Evolutionary conservation across 805 yeast genomes (phyloP), one percentile per base, ranked within the genome.

Genomic region (Starmerella khaoyaiensis): DNA sequence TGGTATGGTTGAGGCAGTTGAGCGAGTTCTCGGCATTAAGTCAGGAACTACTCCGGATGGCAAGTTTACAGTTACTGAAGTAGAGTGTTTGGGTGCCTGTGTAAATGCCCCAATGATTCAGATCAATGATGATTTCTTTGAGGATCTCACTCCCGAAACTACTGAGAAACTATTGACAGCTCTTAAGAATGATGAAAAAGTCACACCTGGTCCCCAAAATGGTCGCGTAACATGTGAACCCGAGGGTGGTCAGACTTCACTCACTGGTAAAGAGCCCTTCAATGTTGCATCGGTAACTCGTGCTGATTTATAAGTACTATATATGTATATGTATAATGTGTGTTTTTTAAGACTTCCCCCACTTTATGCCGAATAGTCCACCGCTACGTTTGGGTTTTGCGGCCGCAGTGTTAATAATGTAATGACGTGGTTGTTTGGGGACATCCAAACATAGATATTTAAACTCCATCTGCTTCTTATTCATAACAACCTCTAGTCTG

Each of bases 51-150:
- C 87, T 22, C 54, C 61, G 11, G 93, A 82, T 61, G 74, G 74
- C 25, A 60, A 76, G 48, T 81, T 81, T 66, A 79, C 93, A 14
- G 62, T 81, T 45, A 81, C 79, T 52, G 94, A 81, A 59, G 93
- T 81, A 45, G 94, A 81, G 62, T 81, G 94, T 62, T 71, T 80
- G 35, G 94, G 94, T 41, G 94, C 94, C 3, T 81, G 94, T 67
- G 84, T 81, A 35, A 81, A 81, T 58, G 94, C 80, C 6, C 94
- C 94, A 37, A 81, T 81, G 82, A 65, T 82, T 38, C 93, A 81
- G 44, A 63, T 81, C 36, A 80, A 79, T 59, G 93, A 81, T 60
- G 84, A 78, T 56, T 81, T 65, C 61, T 76, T 68, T 54, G 94
- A 81, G 62, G 94, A 81, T 59, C 68, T 81, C 60, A 77, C 86